phyloP scores from a whole-genome alignment of 176 grass and related monocot species.

The Phoenix dactylifera region DNA sequence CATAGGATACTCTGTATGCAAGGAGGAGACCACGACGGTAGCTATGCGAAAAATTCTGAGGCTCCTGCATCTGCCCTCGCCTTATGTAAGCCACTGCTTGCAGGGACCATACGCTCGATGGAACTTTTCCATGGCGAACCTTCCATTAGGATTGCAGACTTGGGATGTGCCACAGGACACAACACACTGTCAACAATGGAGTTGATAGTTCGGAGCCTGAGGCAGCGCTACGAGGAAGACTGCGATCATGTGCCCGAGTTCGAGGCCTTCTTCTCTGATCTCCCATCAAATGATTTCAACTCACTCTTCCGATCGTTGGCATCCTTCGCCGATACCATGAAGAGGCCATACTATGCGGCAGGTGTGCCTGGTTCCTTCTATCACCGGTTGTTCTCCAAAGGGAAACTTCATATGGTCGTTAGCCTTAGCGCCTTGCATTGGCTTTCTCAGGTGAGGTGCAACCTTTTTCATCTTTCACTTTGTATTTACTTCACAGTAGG shows the following conservation, averaged over 20 bases:
- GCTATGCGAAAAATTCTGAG: conserved; percentile 10
- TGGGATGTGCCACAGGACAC: conserved; percentile 26
- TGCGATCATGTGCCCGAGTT: conserved; percentile 12
- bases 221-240: not conserved
- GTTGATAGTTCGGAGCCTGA: conserved; percentile 5
- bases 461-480: not conserved
- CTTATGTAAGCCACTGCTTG: not conserved
- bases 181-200: conserved; percentile 26
- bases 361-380: conserved; percentile 34
- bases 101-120: not conserved
- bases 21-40: not conserved
- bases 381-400: conserved; percentile 17
- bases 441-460: conserved; percentile 20
- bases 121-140: not conserved
- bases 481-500: too few species aligned
- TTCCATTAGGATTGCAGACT: conserved; percentile 17
- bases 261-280: conserved; percentile 29
- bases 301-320: conserved; percentile 18
- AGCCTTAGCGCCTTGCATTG: conserved; percentile 23
- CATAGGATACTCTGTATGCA: conserved; percentile 3
- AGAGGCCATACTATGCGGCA: conserved; percentile 9
- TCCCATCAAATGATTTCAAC: conserved; percentile 38
- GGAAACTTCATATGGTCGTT: conserved; percentile 13
- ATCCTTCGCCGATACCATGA: not conserved
- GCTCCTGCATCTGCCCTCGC: not conserved